A percentile compares a stretch with the other conserved stretches of the same genome.
Conservation (phyloP, 768 basidiomycete genomes). For the Piloderma croceum region DNA sequence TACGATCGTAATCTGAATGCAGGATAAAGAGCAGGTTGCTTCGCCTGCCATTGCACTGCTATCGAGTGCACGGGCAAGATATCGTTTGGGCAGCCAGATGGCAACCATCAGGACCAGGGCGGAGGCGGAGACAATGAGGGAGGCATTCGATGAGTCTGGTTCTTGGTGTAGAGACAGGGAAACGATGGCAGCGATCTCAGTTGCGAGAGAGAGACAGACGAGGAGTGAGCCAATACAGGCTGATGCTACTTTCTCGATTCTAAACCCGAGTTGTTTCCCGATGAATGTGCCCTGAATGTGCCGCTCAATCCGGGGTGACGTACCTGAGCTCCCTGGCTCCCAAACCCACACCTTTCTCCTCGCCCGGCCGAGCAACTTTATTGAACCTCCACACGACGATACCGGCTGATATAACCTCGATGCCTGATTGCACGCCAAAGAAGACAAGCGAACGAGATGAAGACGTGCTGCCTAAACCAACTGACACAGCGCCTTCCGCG, state of each 20-base stretch:
- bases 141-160: slow-evolving; percentile 34
- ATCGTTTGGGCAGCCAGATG: slow-evolving; percentile 41
- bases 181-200: slow-evolving; percentile 30
- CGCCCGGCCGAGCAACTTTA: slow-evolving; percentile 25
- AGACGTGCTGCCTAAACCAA: slow-evolving; percentile 40
- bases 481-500: slow-evolving; percentile 36
- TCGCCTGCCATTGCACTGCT: slow-evolving; percentile 41
- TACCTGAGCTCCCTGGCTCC: slow-evolving; percentile 15
- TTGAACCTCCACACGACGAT: slow-evolving; percentile 43
- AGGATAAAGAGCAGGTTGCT: slow-evolving; percentile 39
- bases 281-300: no score
- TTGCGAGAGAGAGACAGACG: slow-evolving; percentile 31
- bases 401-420: slow-evolving; percentile 40
- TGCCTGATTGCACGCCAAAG: slow-evolving; percentile 43
- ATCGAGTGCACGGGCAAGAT: slow-evolving; percentile 38
- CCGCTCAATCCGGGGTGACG: no score
- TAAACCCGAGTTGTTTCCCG: no score
- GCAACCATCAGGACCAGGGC: slow-evolving; percentile 35
- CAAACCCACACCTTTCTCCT: slow-evolving; percentile 20
- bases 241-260: slow-evolving; percentile 35
- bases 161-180: slow-evolving; percentile 30
- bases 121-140: slow-evolving; percentile 38
- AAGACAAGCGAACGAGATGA: slow-evolving; percentile 41
- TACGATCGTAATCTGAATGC: slow-evolving; percentile 39
- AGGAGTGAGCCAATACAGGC: slow-evolving; percentile 32